Evolutionary conservation across 2,329 filamentous ascomycete genomes (phyloP).

Genomic region (Xylariaceae sp.): DNA sequence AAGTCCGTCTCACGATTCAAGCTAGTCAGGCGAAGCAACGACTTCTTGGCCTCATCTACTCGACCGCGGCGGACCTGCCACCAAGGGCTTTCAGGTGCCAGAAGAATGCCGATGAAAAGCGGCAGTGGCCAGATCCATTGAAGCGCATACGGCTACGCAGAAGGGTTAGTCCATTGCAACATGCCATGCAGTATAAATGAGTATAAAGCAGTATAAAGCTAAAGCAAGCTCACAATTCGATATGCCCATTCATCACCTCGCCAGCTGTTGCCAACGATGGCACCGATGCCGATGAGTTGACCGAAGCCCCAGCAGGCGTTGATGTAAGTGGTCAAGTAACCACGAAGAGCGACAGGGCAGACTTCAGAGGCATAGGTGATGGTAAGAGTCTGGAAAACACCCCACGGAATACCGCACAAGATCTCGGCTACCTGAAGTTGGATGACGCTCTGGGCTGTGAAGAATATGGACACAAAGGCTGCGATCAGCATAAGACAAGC

Average conservation of each 20-base stretch:
- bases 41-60: conserved; percentile 59
- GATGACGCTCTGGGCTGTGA: conserved; percentile 56
- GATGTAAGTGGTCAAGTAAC: conserved; percentile 64
- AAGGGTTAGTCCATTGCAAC: conserved; percentile 8
- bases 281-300: conserved; percentile 67
- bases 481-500: conserved; percentile 48
- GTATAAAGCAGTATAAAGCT: too few species aligned
- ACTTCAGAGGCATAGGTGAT: conserved; percentile 67
- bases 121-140: conserved; percentile 76
- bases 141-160: conserved; percentile 53
- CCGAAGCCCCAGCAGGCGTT: conserved; percentile 76
- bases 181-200: neutral
- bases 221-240: conserved; percentile 35
- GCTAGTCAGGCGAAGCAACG: conserved; percentile 61
- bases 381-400: conserved; percentile 53
- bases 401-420: conserved; percentile 57
- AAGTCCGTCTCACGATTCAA: conserved; percentile 61
- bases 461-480: conserved; percentile 58
- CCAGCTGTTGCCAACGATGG: conserved; percentile 61
- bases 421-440: conserved; percentile 57
- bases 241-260: conserved; percentile 64
- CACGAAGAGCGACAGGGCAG: conserved; percentile 65
- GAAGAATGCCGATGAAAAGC: conserved; percentile 58
- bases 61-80: conserved; percentile 67
- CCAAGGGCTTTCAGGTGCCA: conserved; percentile 68